phyloP scores from a whole-genome alignment of 163 green algal genomes.

The Scenedesmus sp. region DNA sequence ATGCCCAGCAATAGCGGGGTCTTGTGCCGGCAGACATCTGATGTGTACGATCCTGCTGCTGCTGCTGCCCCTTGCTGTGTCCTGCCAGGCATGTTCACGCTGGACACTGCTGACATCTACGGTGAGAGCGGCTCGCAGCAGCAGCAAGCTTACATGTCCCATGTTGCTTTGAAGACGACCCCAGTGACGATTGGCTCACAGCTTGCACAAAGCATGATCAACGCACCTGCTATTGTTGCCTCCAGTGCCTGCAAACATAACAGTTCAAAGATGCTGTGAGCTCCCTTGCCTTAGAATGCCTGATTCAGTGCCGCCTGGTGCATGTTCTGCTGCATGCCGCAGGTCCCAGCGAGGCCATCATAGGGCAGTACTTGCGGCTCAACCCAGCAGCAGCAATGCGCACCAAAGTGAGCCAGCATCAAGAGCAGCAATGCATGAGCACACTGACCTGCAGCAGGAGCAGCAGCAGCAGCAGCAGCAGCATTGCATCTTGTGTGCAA shows the following conservation, averaged over 20 bases:
- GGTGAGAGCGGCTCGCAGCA: constrained; percentile 37
- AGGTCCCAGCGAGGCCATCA: constrained; percentile 73
- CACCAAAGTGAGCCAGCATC: constrained; percentile 18
- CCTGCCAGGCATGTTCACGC: constrained; percentile 74
- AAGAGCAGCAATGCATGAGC: not conserved
- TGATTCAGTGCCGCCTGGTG: not conserved
- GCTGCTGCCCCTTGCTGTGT: not conserved
- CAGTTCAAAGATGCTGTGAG: not conserved
- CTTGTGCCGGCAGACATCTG: no score
- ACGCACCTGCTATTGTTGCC: no score
- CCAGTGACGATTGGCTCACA: no score
- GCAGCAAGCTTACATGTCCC: not conserved
- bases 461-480: constrained; percentile 1
- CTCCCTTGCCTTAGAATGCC: not conserved
- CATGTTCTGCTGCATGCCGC: not conserved
- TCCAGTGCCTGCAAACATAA: no score
- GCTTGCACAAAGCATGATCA: no score
- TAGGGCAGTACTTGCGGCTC: constrained; percentile 78
- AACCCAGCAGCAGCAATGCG: constrained; percentile 40
- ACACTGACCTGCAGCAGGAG: no score
- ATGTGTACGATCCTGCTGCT: no score
- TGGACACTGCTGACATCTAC: constrained; percentile 85
- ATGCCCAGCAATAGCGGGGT: not conserved
- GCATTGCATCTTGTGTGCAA: no score
- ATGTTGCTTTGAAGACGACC: no score